These are phyloP conservation scores for Brassica nigra DNA, from an alignment of 345 rosid species.

Conservation along the genomic window DNA sequence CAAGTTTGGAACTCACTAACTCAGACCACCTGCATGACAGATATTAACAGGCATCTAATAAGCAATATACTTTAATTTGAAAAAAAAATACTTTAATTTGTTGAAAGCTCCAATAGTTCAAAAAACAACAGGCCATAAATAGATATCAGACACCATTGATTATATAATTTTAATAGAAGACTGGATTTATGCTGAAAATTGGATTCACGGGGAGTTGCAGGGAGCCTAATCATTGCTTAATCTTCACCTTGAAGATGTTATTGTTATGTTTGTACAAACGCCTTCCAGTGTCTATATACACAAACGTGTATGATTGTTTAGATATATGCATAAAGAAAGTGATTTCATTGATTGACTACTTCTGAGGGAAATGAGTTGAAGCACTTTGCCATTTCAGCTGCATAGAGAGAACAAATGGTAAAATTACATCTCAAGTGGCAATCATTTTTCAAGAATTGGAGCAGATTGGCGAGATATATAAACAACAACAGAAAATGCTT, in stretches of 20 bases:
- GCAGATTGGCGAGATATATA: background rate
- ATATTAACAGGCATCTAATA: constrained; percentile 18
- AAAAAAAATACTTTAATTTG: background rate
- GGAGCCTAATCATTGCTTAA: background rate
- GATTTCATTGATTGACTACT: background rate
- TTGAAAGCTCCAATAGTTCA: background rate
- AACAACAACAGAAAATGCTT: constrained; percentile 27
- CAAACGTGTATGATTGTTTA: constrained; percentile 27
- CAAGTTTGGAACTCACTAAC: constrained; percentile 6
- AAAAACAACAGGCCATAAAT: background rate
- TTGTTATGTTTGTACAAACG: constrained; percentile 16
- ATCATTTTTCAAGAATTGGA: background rate
- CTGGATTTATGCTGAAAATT: constrained; percentile 12
- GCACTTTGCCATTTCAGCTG: constrained; percentile 84
- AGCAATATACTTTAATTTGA: background rate
- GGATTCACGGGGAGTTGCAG: background rate
- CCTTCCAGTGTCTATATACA: constrained; percentile 15
- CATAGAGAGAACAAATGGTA: background rate
- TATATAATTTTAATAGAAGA: constrained; percentile 18
- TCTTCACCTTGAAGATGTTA: constrained; percentile 10
- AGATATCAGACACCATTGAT: constrained; percentile 23
- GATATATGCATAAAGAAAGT: constrained; percentile 25
- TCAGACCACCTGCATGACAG: constrained; percentile 28
- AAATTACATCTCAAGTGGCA: background rate
- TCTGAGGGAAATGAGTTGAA: constrained; percentile 17